Conservation (phyloP, 257 asterid genomes). For the Solanum chmielewskii region DNA sequence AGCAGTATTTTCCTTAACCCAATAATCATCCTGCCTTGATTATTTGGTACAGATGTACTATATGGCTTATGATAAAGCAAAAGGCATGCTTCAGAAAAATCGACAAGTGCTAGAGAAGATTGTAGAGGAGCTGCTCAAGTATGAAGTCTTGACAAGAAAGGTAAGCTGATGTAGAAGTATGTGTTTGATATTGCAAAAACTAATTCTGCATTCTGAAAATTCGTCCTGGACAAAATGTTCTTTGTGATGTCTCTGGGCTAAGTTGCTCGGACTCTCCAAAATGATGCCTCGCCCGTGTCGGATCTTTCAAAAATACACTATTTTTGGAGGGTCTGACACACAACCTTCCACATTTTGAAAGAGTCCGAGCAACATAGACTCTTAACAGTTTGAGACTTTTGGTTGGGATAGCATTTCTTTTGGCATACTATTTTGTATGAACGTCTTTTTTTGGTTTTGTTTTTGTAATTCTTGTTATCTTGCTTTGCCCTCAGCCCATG, state of each 20-base stretch:
- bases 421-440: background rate
- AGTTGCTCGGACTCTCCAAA: too few species aligned
- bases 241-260: background rate
- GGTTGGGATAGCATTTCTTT: background rate
- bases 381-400: background rate
- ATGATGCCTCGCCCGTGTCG: too few species aligned
- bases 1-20: background rate
- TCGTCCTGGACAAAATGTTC: background rate
- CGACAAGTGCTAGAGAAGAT: slow-evolving; percentile 59
- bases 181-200: background rate
- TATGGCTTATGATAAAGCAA: slow-evolving; percentile 81
- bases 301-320: too few species aligned
- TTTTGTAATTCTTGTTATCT: background rate
- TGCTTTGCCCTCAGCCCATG: background rate
- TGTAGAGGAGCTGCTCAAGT: slow-evolving; percentile 75
- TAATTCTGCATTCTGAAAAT: background rate
- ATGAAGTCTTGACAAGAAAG: slow-evolving; percentile 77
- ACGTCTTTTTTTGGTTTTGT: background rate
- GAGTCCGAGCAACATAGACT: too few species aligned
- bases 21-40: background rate
- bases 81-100: slow-evolving; percentile 57
- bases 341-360: too few species aligned
- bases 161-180: slow-evolving; percentile 21
- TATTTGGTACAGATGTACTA: slow-evolving; percentile 51
- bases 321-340: too few species aligned